Evolutionary conservation across 768 basidiomycete genomes (phyloP).

Genomic region (Hysterangium stoloniferum): DNA sequence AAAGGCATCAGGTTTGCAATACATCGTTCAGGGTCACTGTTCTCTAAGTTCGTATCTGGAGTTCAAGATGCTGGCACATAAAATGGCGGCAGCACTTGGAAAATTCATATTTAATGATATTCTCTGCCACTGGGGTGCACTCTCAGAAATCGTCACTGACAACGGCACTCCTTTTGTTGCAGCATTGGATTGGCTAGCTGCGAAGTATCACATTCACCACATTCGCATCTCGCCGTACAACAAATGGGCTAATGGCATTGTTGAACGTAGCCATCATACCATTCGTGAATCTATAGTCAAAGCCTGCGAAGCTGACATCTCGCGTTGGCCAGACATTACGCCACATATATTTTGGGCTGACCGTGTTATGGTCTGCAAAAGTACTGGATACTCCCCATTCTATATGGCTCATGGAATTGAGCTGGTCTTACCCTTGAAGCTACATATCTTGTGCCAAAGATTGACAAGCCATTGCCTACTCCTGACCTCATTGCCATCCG

Average conservation of each 20-base stretch:
- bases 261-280: constrained; percentile 27
- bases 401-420: constrained; percentile 24
- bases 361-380: constrained; percentile 19
- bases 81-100: constrained; percentile 11
- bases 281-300: constrained; percentile 25
- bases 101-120: constrained; percentile 19
- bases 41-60: constrained; percentile 17
- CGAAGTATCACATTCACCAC: constrained; percentile 3
- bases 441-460: constrained; percentile 23
- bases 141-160: constrained; percentile 17
- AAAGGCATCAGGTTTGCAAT: constrained; percentile 23
- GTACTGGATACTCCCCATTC: constrained; percentile 25
- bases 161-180: constrained; percentile 14
- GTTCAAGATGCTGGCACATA: constrained; percentile 19
- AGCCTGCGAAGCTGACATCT: constrained; percentile 21
- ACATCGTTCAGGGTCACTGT: constrained; percentile 26
- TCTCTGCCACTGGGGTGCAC: constrained; percentile 14
- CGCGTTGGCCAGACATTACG: constrained; percentile 11
- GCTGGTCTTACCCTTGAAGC: constrained; percentile 27
- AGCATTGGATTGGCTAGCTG: constrained; percentile 8
- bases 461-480: constrained; percentile 13
- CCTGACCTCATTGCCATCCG: constrained; percentile 19
- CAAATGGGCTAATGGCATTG: constrained; percentile 29
- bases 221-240: too few species aligned
- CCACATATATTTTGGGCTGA: constrained; percentile 21